Conservation (phyloP, 2,329 filamentous ascomycete species). For the Parastagonospora avenae region DNA sequence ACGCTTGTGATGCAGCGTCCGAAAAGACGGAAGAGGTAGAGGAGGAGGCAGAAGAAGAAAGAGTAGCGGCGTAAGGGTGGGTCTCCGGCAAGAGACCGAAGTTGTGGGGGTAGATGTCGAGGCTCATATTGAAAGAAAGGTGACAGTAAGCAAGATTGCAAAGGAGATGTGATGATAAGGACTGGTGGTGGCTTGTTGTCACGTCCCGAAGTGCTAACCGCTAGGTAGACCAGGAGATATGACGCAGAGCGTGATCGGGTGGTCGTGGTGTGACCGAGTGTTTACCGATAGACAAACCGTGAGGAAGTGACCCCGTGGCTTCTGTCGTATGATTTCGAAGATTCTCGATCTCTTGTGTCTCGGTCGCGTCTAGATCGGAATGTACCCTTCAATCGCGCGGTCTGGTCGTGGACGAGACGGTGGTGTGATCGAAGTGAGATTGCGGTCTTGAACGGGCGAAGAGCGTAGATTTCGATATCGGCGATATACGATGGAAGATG, state of each 20-base stretch:
- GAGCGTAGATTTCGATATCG: constrained; percentile 19
- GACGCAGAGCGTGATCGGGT: constrained; percentile 40
- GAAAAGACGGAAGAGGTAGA: constrained; percentile 82
- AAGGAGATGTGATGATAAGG: constrained; percentile 33
- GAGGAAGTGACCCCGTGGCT: constrained; percentile 38
- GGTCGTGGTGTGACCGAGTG: constrained; percentile 48
- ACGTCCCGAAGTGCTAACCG: constrained; percentile 45
- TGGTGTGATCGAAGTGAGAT: constrained; percentile 15
- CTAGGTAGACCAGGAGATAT: constrained; percentile 42
- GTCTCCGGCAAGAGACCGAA: constrained; percentile 45
- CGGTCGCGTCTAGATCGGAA: constrained; percentile 25
- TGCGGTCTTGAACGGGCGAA: constrained; percentile 15
- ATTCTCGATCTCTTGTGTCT: constrained; percentile 24
- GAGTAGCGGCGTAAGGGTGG: constrained; percentile 69
- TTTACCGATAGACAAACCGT: constrained; percentile 49
- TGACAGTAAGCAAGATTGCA: constrained; percentile 24
- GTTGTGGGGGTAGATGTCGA: constrained; percentile 40
- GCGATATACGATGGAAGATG: constrained; percentile 24
- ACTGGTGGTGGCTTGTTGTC: constrained; percentile 36
- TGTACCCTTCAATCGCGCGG: constrained; percentile 18
- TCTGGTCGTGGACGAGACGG: constrained; percentile 13
- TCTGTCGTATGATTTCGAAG: constrained; percentile 43
- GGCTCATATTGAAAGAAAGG: constrained; percentile 45
- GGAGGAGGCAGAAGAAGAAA: constrained; percentile 76
- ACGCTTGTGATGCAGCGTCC: constrained; percentile 68